Evolutionary conservation across 371 early-diverging fungal species (phyloP).

Genomic region (Entomophthora muscae): DNA sequence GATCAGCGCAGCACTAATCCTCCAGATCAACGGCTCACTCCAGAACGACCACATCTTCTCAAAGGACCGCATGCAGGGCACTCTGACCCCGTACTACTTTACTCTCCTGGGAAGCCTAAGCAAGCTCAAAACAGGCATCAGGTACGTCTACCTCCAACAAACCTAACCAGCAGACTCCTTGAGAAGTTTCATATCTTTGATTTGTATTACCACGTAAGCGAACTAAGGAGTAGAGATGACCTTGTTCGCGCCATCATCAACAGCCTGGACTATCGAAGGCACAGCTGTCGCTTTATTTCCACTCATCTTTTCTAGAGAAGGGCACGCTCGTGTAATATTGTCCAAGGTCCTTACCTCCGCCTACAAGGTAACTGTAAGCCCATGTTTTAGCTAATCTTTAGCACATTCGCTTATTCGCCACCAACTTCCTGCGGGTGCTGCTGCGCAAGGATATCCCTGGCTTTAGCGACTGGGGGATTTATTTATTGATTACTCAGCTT

Average conservation of each 20-base stretch:
- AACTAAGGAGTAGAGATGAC: conserved; percentile 63
- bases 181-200: conserved; percentile 65
- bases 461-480: conserved; percentile 60
- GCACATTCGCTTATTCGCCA: conserved; percentile 59
- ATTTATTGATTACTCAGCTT: conserved; percentile 53
- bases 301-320: conserved; percentile 28
- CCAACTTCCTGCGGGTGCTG: conserved; percentile 44
- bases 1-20: not conserved
- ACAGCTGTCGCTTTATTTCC: conserved; percentile 4
- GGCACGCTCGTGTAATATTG: conserved; percentile 61
- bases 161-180: conserved; percentile 19
- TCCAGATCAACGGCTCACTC: conserved; percentile 18
- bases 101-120: conserved; percentile 48
- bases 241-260: conserved; percentile 55
- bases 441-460: conserved; percentile 34
- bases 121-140: conserved; percentile 42
- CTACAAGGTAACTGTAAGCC: conserved; percentile 27
- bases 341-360: conserved; percentile 73
- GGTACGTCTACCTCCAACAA: conserved; percentile 12
- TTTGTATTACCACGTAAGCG: conserved; percentile 60
- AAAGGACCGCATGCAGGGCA: conserved; percentile 48
- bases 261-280: conserved; percentile 53
- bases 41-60: conserved; percentile 55
- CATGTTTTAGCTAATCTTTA: conserved; percentile 6
- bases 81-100: conserved; percentile 61